Base-by-base conservation (phyloP, 495 filamentous ascomycete species). In the Darksidea phi region DNA sequence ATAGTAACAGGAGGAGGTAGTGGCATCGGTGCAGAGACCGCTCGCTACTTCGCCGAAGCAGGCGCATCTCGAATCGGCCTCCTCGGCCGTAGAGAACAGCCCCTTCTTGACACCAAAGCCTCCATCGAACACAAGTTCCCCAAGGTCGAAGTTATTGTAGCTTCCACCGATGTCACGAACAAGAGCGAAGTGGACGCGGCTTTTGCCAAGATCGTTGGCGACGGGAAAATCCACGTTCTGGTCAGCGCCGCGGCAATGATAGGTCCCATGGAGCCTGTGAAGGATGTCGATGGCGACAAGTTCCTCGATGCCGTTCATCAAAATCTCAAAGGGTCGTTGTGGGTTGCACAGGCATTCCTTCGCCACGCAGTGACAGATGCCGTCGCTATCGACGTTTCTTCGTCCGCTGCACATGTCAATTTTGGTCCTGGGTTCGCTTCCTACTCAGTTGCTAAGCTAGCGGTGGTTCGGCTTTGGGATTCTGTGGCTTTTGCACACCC, bases 371-470 rank as follows among this genome's bases (percentile, higher is more conserved):
- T 72, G 3, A 21, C 47, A 7, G 68, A 77, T 50, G 74, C 74
- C 0, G 72, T 76, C 4, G 70, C 66, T 26, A 74, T 80, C 42
- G 69, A 76, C 17, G 58, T 76, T 23, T 64, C 64, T 48, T 76
- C 76, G 0, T 68, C 57, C n/a, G 72, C 66, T 13, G 73, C 75
- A 6, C 74, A 80, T 64, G 4, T 77, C 15, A 72, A 74, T 57
- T 68, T 72, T 25, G 67, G 42, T 20, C 55, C 70, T n/a, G 51
- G 28, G 2, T 72, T 73, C 36, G 57, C 67, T 37, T 62, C 72
- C 2, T 81, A 81, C 62, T 68, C 48, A 26, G 54, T 74, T n/a
- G 67, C 73, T 5, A 82, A 82, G 66, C 28, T 74, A 47, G 78
- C 75, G 0, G 65, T 71, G 15, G 71, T 69, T 45, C 70, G 76